Conservation (phyloP, 805 yeast genomes). For the Candida sakaeoensis region DNA sequence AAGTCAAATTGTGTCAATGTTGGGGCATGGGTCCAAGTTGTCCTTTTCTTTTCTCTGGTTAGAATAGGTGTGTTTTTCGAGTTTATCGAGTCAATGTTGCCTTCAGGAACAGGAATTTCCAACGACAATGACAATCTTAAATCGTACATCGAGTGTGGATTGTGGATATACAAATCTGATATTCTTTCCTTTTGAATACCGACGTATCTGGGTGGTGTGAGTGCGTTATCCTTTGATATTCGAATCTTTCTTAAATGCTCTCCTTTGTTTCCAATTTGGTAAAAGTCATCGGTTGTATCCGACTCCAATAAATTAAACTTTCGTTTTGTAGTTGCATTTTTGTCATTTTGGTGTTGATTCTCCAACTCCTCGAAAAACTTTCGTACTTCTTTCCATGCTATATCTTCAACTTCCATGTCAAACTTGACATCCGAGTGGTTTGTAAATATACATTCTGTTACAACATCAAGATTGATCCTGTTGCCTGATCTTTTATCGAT, state of each 20-base stretch:
- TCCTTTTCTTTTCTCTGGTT: slow-evolving; percentile 69
- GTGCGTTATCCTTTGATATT: slow-evolving; percentile 56
- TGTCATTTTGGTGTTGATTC: slow-evolving; percentile 43
- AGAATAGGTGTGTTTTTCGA: slow-evolving; percentile 50
- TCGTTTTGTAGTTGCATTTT: slow-evolving; percentile 34
- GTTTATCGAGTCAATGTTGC: slow-evolving; percentile 49
- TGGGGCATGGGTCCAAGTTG: slow-evolving; percentile 67
- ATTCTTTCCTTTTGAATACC: slow-evolving; percentile 72
- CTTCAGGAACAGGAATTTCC: slow-evolving; percentile 69
- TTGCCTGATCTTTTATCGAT: slow-evolving; percentile 61
- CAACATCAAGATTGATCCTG: slow-evolving; percentile 61
- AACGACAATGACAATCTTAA: slow-evolving; percentile 69
- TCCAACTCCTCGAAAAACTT: slow-evolving; percentile 55
- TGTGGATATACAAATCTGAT: slow-evolving; percentile 65
- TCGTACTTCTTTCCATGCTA: slow-evolving; percentile 55
- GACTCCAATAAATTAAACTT: slow-evolving; percentile 60
- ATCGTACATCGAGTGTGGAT: slow-evolving; percentile 78
- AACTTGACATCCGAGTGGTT: slow-evolving; percentile 54
- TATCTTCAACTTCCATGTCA: slow-evolving; percentile 63
- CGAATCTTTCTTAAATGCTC: slow-evolving; percentile 64
- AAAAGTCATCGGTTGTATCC: slow-evolving; percentile 60
- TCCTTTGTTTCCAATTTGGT: slow-evolving; percentile 58
- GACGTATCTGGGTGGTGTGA: slow-evolving; percentile 63
- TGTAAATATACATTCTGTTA: slow-evolving; percentile 63
- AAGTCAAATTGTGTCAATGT: slow-evolving; percentile 72